Conservation (phyloP, 2,329 filamentous ascomycete species). For the Colletotrichum sp. region DNA sequence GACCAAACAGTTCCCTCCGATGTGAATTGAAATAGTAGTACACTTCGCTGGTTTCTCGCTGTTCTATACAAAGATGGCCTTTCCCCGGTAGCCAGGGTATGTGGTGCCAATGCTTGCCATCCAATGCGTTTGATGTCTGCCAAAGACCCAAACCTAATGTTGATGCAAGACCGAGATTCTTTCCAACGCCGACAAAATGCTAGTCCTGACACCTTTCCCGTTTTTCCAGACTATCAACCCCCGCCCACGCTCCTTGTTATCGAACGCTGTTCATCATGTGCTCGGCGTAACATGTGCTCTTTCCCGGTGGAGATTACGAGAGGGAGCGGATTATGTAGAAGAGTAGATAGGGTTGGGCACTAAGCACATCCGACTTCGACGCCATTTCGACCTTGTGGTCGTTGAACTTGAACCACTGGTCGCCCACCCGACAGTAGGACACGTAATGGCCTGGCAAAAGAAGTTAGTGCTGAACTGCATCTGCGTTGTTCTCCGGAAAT, state of each 20-base stretch:
- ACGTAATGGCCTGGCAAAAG: slow-evolving; percentile 72
- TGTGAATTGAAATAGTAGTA: not conserved
- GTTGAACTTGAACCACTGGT: slow-evolving; percentile 96
- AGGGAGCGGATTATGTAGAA: slow-evolving; percentile 80
- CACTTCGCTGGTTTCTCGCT: slow-evolving; percentile 5
- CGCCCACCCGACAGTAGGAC: slow-evolving; percentile 83
- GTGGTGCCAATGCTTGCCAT: not conserved
- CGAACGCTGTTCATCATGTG: not conserved
- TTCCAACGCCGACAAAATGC: slow-evolving; percentile 21
- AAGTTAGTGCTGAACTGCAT: not conserved
- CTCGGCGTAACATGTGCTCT: not conserved
- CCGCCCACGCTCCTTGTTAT: not conserved
- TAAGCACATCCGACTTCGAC: slow-evolving; percentile 82
- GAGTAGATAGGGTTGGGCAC: slow-evolving; percentile 85
- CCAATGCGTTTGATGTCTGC: not conserved
- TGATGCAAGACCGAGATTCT: slow-evolving; percentile 1
- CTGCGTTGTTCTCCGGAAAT: not conserved
- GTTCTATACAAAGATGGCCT: slow-evolving; percentile 8
- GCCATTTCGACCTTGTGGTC: slow-evolving; percentile 91
- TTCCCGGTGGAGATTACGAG: slow-evolving; percentile 37
- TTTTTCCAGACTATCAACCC: not conserved
- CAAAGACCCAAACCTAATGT: not conserved
- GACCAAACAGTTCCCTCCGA: not conserved
- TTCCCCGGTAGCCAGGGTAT: not conserved
- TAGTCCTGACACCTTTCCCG: not conserved